phyloP scores from a whole-genome alignment of 202 grass and related monocot genomes.

The Setaria italica region DNA sequence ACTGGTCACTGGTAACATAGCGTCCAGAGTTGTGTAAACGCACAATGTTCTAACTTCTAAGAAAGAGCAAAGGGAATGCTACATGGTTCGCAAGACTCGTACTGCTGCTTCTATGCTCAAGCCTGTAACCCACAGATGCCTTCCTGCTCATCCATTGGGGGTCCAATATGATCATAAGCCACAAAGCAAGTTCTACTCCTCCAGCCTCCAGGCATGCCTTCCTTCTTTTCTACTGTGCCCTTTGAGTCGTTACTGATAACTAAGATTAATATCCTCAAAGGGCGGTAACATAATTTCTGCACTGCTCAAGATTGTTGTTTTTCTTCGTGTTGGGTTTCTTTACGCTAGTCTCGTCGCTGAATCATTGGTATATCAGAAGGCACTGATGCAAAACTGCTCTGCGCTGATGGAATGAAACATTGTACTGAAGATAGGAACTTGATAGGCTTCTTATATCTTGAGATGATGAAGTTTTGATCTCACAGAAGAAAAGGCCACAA shows the following conservation, averaged over 20 bases:
- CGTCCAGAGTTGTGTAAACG: not conserved
- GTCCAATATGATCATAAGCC: constrained; percentile 76
- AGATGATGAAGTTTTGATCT: too few relatives aligned
- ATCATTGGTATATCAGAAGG: too few relatives aligned
- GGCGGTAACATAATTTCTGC: too few relatives aligned
- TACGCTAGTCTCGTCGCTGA: too few relatives aligned
- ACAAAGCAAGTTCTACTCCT: constrained; percentile 68
- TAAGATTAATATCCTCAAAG: too few relatives aligned
- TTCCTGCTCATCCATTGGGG: constrained; percentile 62
- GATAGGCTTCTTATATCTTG: too few relatives aligned
- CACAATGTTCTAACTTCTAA: not conserved
- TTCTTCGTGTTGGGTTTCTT: too few relatives aligned
- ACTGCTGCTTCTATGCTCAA: constrained; percentile 76
- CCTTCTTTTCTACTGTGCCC: constrained; percentile 74
- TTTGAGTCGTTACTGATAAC: constrained; percentile 17
- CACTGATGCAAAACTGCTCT: too few relatives aligned
- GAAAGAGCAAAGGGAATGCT: constrained; percentile 9
- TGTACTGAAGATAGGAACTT: too few relatives aligned
- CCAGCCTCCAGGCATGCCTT: constrained; percentile 63
- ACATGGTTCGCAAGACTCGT: constrained; percentile 73
- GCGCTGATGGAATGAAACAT: too few relatives aligned
- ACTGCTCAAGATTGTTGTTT: too few relatives aligned
- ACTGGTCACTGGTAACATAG: not conserved
- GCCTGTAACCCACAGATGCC: constrained; percentile 80
- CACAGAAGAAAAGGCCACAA: too few relatives aligned